Evolutionary conservation across 495 filamentous ascomycete genomes (phyloP).

Genomic region (Podospora australis): DNA sequence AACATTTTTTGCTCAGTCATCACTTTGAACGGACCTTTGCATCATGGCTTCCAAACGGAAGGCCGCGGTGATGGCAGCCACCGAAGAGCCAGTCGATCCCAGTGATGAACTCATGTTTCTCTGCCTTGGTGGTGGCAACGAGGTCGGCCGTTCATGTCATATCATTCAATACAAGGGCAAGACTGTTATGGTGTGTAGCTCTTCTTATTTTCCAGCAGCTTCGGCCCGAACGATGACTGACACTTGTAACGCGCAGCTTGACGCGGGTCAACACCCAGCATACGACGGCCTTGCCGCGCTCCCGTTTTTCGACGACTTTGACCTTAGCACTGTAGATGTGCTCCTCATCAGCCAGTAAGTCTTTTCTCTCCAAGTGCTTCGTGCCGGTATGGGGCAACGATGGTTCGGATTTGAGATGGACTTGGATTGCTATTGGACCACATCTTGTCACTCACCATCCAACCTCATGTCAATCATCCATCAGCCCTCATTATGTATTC

Average conservation of each 20-base stretch:
- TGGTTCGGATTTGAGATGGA: conserved; percentile 14
- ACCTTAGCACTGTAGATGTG: conserved; percentile 93
- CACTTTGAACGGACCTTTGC: too few relatives aligned
- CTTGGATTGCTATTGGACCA: conserved; percentile 5
- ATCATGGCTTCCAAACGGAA: conserved; percentile 73
- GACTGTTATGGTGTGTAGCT: conserved; percentile 79
- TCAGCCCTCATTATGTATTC: conserved; percentile 20
- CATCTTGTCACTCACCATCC: conserved; percentile 3
- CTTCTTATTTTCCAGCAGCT: background rate
- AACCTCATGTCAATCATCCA: conserved; percentile 22
- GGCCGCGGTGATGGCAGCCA: conserved; percentile 57
- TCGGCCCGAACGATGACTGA: conserved; percentile 13
- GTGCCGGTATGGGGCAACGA: conserved; percentile 18
- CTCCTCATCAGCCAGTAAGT: conserved; percentile 96
- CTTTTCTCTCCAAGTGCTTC: conserved; percentile 15
- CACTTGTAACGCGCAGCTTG: conserved; percentile 55
- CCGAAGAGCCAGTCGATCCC: conserved; percentile 68
- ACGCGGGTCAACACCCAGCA: conserved; percentile 95
- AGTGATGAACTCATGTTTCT: conserved; percentile 88
- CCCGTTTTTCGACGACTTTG: conserved; percentile 97
- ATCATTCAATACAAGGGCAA: conserved; percentile 99
- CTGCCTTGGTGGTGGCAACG: conserved; percentile 89
- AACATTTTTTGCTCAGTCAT: too few relatives aligned
- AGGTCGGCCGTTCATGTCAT: conserved; percentile 95
- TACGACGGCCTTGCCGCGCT: conserved; percentile 90